Conservation (phyloP, 257 asterid genomes). For the Jaltomata sinuosa region DNA sequence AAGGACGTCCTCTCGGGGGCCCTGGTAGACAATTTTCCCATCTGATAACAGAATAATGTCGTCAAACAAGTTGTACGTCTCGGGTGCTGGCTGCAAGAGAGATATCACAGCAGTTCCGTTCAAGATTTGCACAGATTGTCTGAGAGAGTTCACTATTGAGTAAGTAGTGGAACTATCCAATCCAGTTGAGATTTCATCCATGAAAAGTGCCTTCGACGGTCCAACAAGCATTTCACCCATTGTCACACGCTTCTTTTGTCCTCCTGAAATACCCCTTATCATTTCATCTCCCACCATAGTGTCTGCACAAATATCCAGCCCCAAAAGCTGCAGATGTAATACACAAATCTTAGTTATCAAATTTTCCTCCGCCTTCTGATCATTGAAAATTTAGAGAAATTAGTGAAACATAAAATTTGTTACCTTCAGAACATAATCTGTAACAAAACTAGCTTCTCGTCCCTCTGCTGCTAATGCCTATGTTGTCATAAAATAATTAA, state of each 20-base stretch:
- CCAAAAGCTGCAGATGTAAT: conserved; percentile 26
- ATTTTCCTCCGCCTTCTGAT: neutral
- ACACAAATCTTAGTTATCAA: neutral
- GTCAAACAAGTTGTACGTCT: conserved; percentile 39
- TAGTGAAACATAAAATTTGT: neutral
- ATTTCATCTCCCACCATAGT: conserved; percentile 43
- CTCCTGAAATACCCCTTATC: conserved; percentile 44
- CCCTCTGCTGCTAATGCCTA: conserved; percentile 56
- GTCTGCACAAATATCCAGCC: conserved; percentile 42
- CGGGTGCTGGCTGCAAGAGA: conserved; percentile 52
- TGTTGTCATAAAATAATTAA: neutral
- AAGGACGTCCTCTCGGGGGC: conserved; percentile 36
- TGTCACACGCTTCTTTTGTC: conserved; percentile 41
- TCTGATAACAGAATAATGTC: conserved; percentile 36
- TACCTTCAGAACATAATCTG: conserved; percentile 61
- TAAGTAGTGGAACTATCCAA: conserved; percentile 49
- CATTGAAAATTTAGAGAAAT: neutral
- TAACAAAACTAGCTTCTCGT: conserved; percentile 40
- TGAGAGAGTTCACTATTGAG: conserved; percentile 30
- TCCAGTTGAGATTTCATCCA: conserved; percentile 59
- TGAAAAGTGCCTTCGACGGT: conserved; percentile 41
- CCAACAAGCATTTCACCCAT: conserved; percentile 56
- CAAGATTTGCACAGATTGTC: conserved; percentile 36
- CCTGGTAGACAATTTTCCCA: conserved; percentile 38
- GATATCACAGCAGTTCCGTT: conserved; percentile 40